Evolutionary conservation across 148 eudicot species (phyloP).

Genomic region (Camellia lanceoleosa): DNA sequence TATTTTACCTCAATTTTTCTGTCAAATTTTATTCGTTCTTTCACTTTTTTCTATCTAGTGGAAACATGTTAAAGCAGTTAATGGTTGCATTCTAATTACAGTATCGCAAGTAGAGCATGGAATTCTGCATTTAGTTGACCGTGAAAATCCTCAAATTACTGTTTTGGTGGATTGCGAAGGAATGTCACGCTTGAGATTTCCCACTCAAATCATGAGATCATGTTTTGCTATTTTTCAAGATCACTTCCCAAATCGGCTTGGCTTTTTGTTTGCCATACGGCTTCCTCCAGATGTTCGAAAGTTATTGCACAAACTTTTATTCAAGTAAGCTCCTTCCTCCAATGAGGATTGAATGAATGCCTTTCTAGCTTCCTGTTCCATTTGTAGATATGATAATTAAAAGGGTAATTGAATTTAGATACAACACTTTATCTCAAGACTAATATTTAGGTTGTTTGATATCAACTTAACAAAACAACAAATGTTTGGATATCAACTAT

Average conservation of each 20-base stretch:
- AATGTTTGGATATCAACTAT: too few species aligned
- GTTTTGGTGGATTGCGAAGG: conserved; percentile 89
- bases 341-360: not conserved
- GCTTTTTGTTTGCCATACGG: conserved; percentile 64
- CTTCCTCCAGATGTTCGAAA: conserved; percentile 82
- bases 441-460: too few species aligned
- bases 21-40: too few species aligned
- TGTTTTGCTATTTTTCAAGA: conserved; percentile 79
- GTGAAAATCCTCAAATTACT: conserved; percentile 57
- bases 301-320: conserved; percentile 79
- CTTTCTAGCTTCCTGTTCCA: not conserved
- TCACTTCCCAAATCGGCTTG: conserved; percentile 75
- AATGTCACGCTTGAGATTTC: conserved; percentile 66
- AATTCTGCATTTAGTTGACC: conserved; percentile 57
- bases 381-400: not conserved
- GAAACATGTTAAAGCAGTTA: not conserved
- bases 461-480: too few species aligned
- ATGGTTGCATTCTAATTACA: conserved; percentile 32
- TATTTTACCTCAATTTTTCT: too few species aligned
- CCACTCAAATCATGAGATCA: conserved; percentile 75
- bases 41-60: too few species aligned
- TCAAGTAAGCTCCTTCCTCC: conserved; percentile 55
- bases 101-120: conserved; percentile 96
- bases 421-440: too few species aligned
- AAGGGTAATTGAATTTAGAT: too few species aligned